Percentiles rank a stretch among this genome's conserved stretches.
Evolutionary conservation across 1,139 yeast species (phyloP).

Genomic region (Pichia sp.): DNA sequence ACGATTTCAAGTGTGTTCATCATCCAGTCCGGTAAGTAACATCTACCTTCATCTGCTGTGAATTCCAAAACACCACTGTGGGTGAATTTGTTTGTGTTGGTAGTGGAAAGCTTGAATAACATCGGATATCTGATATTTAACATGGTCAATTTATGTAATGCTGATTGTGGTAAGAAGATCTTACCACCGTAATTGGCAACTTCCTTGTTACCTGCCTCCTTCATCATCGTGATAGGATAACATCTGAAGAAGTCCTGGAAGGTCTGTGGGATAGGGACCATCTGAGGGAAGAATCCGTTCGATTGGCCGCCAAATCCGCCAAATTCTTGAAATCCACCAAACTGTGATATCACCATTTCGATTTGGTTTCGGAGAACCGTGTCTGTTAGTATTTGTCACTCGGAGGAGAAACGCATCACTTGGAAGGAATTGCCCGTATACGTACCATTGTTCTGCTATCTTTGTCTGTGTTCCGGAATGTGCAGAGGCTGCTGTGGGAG

Average conservation of each 20-base stretch:
- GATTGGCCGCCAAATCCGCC: constrained; percentile 30
- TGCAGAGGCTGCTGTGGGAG: too few relatives aligned
- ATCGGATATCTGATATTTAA: constrained; percentile 91
- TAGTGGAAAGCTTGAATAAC: constrained; percentile 81
- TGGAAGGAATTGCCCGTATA: not conserved
- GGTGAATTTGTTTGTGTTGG: constrained; percentile 59
- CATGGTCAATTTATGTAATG: constrained; percentile 77
- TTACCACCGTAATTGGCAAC: constrained; percentile 96
- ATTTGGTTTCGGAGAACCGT: not conserved
- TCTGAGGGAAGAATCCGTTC: constrained; percentile 17
- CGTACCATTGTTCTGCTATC: not conserved
- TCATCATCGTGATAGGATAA: constrained; percentile 91
- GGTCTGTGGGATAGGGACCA: constrained; percentile 24
- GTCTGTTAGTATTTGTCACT: constrained; percentile 7
- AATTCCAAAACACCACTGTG: constrained; percentile 97
- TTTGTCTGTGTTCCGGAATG: too few relatives aligned
- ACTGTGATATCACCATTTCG: constrained; percentile 21
- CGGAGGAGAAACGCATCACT: too few relatives aligned
- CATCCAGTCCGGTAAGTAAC: constrained; percentile 97
- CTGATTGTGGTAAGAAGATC: constrained; percentile 91
- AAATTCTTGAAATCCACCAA: constrained; percentile 37
- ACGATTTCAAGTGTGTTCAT: constrained; percentile 69
- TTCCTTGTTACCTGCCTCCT: constrained; percentile 72
- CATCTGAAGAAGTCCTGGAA: constrained; percentile 87
- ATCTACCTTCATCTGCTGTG: constrained; percentile 96